Conservation (phyloP, 768 basidiomycete genomes). For the Podaxis mareebaensis region DNA sequence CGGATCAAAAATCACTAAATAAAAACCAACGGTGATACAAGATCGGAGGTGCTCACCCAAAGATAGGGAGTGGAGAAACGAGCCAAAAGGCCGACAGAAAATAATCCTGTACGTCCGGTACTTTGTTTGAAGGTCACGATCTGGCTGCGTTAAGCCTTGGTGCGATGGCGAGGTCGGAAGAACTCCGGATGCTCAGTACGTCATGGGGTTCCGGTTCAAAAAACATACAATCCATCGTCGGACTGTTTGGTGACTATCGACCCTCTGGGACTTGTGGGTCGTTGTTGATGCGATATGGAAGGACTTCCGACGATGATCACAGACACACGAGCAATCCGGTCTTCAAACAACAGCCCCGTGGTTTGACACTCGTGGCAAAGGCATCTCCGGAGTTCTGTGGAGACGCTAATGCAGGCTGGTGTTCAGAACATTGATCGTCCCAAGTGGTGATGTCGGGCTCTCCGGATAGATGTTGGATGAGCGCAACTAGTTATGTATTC, state of each 20-base stretch:
- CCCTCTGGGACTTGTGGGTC: background rate
- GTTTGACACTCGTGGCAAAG: background rate
- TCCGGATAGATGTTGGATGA: background rate
- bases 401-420: background rate
- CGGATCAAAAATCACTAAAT: background rate
- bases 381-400: background rate
- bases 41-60: background rate
- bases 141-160: background rate
- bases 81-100: background rate
- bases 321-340: background rate
- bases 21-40: slow-evolving; percentile 2
- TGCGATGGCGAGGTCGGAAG: background rate
- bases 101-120: background rate
- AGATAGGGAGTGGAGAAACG: background rate
- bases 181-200: background rate
- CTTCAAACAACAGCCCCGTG: background rate
- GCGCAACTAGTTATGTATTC: background rate
- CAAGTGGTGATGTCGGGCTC: slow-evolving; percentile 1
- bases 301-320: background rate
- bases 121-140: background rate
- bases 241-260: background rate
- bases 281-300: slow-evolving; percentile 11
- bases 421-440: background rate
- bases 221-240: background rate
- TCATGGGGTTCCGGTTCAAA: background rate